These are phyloP conservation scores for Phaeosphaeria sp. DNA, from an alignment of 2,329 filamentous ascomycete genomes.

Conservation along the genomic window DNA sequence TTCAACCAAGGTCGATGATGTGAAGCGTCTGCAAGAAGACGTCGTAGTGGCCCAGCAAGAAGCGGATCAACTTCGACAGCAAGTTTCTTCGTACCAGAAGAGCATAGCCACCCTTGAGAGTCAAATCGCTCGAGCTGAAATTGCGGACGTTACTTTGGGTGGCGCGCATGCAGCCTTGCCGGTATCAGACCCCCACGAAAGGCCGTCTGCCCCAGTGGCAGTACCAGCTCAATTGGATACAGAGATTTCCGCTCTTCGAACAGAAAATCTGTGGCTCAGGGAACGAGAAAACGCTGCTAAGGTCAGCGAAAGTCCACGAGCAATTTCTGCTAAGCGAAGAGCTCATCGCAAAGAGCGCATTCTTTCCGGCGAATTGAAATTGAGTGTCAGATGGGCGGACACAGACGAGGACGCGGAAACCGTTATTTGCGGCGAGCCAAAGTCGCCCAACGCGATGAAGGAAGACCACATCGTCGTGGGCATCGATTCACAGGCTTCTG, in stretches of 20 bases:
- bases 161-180: conserved; percentile 4
- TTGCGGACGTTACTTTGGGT: conserved; percentile 5
- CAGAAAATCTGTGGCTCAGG: conserved; percentile 40
- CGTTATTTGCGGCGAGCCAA: background rate
- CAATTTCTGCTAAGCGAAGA: background rate
- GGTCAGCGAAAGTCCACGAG: background rate
- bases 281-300: conserved; percentile 23
- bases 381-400: background rate
- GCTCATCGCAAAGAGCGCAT: background rate
- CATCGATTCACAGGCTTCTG: background rate
- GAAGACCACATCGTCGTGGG: background rate
- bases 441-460: too few relatives aligned
- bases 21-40: conserved; percentile 26
- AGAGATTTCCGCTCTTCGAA: conserved; percentile 31
- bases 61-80: conserved; percentile 15
- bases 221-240: conserved; percentile 22
- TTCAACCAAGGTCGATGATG: conserved; percentile 30
- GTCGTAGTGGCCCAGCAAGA: conserved; percentile 13
- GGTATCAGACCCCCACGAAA: conserved; percentile 17
- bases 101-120: conserved; percentile 28
- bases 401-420: background rate
- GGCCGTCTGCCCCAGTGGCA: conserved; percentile 10
- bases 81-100: conserved; percentile 21
- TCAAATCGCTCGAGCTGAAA: conserved; percentile 13
- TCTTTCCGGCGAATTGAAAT: background rate